Percentiles rank a stretch among this genome's conserved stretches.
Conservation (phyloP, 2,329 filamentous ascomycete genomes). For the Arachnopeziza araneosa region DNA sequence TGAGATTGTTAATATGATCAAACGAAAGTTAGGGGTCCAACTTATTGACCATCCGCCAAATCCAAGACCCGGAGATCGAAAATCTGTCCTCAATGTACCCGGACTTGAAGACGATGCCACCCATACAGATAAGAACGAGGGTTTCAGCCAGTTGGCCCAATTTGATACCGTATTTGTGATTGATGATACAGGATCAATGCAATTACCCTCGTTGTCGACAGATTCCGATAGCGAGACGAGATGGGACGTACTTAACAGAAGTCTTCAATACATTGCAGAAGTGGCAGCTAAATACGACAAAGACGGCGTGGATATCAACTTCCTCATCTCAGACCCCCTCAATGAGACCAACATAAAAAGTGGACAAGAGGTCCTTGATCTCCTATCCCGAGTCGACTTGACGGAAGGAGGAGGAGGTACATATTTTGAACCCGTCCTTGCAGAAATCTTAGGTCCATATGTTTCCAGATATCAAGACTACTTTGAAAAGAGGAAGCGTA, state of each 20-base stretch:
- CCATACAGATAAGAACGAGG: background rate
- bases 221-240: background rate
- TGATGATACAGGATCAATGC: background rate
- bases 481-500: background rate
- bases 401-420: background rate
- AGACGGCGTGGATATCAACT: background rate
- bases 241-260: background rate
- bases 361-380: background rate
- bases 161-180: background rate
- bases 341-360: background rate
- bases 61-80: background rate
- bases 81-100: background rate
- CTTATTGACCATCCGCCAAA: background rate
- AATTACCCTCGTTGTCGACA: background rate
- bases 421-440: background rate
- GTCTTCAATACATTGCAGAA: background rate
- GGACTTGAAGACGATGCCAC: background rate
- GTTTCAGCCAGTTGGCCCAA: background rate
- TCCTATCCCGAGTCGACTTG: background rate
- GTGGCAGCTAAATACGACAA: background rate
- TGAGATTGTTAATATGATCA: background rate
- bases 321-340: background rate
- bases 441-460: background rate
- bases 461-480: background rate
- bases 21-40: background rate